Percentiles rank a stretch among this genome's conserved stretches.
phyloP scores from a whole-genome alignment of 108 stramenopile genomes.

The Pseudonitzschia pungens region DNA sequence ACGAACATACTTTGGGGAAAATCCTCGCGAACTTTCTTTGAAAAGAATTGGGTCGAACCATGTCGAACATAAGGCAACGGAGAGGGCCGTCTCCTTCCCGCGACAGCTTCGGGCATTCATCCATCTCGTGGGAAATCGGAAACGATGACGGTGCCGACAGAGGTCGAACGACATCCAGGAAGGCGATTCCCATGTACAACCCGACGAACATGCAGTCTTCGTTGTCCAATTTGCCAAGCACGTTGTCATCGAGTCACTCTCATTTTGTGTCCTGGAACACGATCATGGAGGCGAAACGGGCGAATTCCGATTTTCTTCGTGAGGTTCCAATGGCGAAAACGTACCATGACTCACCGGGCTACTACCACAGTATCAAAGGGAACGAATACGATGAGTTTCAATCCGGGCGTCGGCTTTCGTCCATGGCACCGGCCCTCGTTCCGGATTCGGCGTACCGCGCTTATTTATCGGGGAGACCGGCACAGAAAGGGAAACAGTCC shows the following conservation, averaged over 20 bases:
- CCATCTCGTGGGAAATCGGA: conserved; percentile 21
- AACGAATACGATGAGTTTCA: not conserved
- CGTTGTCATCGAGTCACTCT: conserved; percentile 3
- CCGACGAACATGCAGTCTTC: conserved; percentile 17
- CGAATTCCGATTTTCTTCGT: not conserved
- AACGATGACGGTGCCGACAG: conserved; percentile 1
- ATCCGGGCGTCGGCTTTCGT: conserved; percentile 3
- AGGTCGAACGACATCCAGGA: not conserved
- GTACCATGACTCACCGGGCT: conserved; percentile 11
- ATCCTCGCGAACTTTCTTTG: not conserved
- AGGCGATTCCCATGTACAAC: conserved; percentile 37
- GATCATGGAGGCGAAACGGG: conserved; percentile 14
- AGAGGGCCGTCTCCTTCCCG: conserved; percentile 19
- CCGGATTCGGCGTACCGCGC: conserved; percentile 31
- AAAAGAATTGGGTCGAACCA: not conserved
- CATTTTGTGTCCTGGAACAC: conserved; percentile 10
- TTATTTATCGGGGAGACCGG: conserved; percentile 15
- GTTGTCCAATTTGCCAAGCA: not conserved
- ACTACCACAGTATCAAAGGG: not conserved
- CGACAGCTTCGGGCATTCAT: not conserved
- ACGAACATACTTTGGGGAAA: not conserved
- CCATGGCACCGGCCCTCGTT: conserved; percentile 22
- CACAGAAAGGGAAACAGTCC: not conserved
- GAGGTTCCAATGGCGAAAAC: not conserved
- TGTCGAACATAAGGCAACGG: conserved; percentile 30